These are phyloP conservation scores for Takakia lepidozioides DNA, from an alignment of 225 moss, liverwort and hornwort species.

Conservation along the genomic window DNA sequence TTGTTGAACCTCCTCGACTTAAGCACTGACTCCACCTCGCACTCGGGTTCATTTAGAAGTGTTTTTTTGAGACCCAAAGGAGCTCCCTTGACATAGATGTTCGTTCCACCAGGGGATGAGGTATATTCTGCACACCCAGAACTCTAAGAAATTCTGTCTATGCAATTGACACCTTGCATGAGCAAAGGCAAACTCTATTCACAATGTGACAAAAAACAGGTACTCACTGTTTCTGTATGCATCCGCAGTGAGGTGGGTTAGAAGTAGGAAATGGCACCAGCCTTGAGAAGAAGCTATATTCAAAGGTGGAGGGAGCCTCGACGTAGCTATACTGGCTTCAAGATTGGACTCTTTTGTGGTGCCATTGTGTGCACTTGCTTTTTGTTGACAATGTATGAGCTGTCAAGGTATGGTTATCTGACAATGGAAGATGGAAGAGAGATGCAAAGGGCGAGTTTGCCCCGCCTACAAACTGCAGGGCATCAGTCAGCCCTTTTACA, in stretches of 20 bases:
- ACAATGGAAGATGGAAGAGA: constrained; percentile 4
- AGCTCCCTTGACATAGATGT: too few relatives aligned
- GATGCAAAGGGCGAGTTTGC: constrained; percentile 2
- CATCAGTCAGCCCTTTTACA: neutral
- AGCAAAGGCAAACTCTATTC: too few relatives aligned
- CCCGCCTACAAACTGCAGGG: constrained; percentile 1
- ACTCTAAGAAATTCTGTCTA: too few relatives aligned
- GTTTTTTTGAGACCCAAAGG: too few relatives aligned
- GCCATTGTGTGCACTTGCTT: constrained; percentile 21
- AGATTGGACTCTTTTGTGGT: constrained; percentile 7
- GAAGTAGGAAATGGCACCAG: constrained; percentile 13
- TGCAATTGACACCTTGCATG: too few relatives aligned
- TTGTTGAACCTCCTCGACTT: too few relatives aligned
- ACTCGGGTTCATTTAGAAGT: too few relatives aligned
- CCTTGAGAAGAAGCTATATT: constrained; percentile 4
- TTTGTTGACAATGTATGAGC: constrained; percentile 15
- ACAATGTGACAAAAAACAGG: too few relatives aligned
- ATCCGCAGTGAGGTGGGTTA: constrained; percentile 11
- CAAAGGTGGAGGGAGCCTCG: constrained; percentile 12
- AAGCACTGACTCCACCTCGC: too few relatives aligned
- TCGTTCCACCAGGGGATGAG: too few relatives aligned
- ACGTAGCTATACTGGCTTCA: constrained; percentile 12
- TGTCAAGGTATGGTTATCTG: constrained; percentile 20
- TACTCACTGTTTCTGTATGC: too few relatives aligned
- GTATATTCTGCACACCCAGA: too few relatives aligned